A percentile compares a stretch with the other conserved stretches of the same genome.
phyloP scores from a whole-genome alignment of 2,329 filamentous ascomycete species.

The Macrophomina pseudophaseolina region DNA sequence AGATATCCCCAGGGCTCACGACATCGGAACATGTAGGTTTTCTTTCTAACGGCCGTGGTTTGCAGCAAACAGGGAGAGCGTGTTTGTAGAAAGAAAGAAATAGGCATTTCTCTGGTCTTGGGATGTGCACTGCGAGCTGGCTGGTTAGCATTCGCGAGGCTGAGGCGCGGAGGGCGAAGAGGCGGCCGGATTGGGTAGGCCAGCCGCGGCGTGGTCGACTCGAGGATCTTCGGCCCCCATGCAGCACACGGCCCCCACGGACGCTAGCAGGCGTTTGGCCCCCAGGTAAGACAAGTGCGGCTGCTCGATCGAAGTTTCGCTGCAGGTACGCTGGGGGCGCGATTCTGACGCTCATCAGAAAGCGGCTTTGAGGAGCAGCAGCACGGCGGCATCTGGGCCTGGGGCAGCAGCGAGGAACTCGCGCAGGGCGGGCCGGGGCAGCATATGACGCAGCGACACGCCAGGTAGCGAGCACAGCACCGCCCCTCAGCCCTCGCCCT shows the following conservation, averaged over 20 bases:
- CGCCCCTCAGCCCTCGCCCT: neutral
- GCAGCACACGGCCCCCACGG: constrained; percentile 4
- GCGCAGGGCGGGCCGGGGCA: neutral
- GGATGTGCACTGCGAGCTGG: neutral
- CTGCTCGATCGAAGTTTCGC: constrained; percentile 12
- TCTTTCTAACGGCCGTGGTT: constrained; percentile 10
- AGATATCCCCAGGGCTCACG: constrained; percentile 19
- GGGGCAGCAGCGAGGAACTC: no score
- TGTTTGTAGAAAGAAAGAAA: constrained; percentile 13
- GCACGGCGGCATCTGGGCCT: neutral
- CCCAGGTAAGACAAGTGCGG: constrained; percentile 12
- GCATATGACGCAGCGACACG: constrained; percentile 3
- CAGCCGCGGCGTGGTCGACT: neutral
- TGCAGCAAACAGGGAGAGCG: neutral
- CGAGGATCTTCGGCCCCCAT: neutral
- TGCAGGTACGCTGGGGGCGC: constrained; percentile 16
- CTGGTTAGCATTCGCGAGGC: neutral
- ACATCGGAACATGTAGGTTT: neutral
- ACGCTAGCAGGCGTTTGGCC: neutral
- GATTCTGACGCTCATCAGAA: neutral
- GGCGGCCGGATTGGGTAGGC: neutral
- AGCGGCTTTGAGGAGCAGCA: no score
- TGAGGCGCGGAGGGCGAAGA: neutral
- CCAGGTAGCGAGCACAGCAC: constrained; percentile 1
- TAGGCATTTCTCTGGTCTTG: neutral